A percentile compares a stretch with the other conserved stretches of the same genome.
Evolutionary conservation across 1,284 basidiomycete genomes (phyloP).

Genomic region (Sanghuangporus weigelae): DNA sequence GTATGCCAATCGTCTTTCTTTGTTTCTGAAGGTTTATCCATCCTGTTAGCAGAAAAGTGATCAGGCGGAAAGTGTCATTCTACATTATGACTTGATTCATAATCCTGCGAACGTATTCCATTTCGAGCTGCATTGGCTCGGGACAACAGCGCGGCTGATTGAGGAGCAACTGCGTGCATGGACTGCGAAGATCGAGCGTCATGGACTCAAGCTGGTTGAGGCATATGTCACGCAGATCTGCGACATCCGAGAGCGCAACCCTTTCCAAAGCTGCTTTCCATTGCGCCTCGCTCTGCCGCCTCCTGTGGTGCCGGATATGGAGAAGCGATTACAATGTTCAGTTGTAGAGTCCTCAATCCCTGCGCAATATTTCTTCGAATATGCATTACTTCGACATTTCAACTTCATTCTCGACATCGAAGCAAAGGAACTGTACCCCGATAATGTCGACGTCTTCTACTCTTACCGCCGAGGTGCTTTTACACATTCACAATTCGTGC

Average conservation of each 20-base stretch:
- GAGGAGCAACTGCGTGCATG: conserved; percentile 87
- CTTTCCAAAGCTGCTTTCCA: conserved; percentile 86
- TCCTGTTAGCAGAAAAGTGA: conserved; percentile 60
- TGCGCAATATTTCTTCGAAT: conserved; percentile 73
- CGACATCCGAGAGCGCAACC: conserved; percentile 76
- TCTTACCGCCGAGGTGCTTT: conserved; percentile 79
- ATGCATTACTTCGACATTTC: conserved; percentile 69
- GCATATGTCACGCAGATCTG: conserved; percentile 85
- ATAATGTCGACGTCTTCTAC: conserved; percentile 80
- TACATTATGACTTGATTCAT: conserved; percentile 91
- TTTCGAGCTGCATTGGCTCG: conserved; percentile 97
- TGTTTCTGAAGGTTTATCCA: background rate
- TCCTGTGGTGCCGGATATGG: conserved; percentile 65
- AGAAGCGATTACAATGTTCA: conserved; percentile 50
- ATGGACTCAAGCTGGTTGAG: conserved; percentile 90
- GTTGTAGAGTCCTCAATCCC: conserved; percentile 32
- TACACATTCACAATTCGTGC: conserved; percentile 84
- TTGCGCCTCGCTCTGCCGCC: conserved; percentile 70
- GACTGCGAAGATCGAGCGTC: conserved; percentile 82
- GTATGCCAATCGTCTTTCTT: conserved; percentile 30
- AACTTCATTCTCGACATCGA: conserved; percentile 88
- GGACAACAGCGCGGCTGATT: conserved; percentile 91
- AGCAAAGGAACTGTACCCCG: conserved; percentile 69
- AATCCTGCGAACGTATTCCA: conserved; percentile 90
- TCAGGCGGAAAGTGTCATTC: conserved; percentile 80